Conservation (phyloP, 495 filamentous ascomycete genomes). For the Xylaria longipes region DNA sequence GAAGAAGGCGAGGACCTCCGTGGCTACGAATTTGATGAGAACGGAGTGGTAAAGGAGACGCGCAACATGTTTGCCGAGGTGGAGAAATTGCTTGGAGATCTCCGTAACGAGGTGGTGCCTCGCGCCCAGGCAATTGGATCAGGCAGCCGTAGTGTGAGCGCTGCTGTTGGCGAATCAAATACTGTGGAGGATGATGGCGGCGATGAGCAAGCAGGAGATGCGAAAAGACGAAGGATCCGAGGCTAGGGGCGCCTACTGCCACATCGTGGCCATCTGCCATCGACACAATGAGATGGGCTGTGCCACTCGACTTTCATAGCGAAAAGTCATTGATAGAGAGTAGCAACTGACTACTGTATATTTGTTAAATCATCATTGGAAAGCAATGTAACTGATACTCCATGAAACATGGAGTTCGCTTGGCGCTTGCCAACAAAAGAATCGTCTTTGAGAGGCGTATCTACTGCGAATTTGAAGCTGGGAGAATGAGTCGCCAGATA, state of each 20-base stretch:
- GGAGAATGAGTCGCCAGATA: neutral
- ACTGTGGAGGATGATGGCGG: slow-evolving; percentile 36
- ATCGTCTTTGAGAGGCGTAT: neutral
- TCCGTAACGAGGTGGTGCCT: slow-evolving; percentile 46
- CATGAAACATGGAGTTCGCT: neutral
- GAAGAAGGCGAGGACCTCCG: slow-evolving; percentile 55
- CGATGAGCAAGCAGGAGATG: slow-evolving; percentile 37
- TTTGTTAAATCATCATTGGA: neutral
- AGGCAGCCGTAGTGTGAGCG: slow-evolving; percentile 40
- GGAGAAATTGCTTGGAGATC: slow-evolving; percentile 62
- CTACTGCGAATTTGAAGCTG: neutral
- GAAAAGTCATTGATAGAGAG: neutral
- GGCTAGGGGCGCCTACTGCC: slow-evolving; percentile 24
- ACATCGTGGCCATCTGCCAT: neutral
- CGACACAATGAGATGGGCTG: neutral
- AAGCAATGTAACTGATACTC: neutral
- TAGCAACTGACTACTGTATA: slow-evolving; percentile 8
- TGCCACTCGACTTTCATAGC: neutral
- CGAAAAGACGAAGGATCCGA: slow-evolving; percentile 38
- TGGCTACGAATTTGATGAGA: slow-evolving; percentile 68
- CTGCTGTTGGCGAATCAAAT: slow-evolving; percentile 35
- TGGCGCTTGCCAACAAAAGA: neutral
- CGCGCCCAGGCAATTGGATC: slow-evolving; percentile 34
- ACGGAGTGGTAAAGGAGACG: slow-evolving; percentile 81
- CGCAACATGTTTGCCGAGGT: slow-evolving; percentile 83